Evolutionary conservation across 2,329 filamentous ascomycete species (phyloP), one percentile per base, ranked within the genome.

Genomic region (Aspergillus thermomutatus): DNA sequence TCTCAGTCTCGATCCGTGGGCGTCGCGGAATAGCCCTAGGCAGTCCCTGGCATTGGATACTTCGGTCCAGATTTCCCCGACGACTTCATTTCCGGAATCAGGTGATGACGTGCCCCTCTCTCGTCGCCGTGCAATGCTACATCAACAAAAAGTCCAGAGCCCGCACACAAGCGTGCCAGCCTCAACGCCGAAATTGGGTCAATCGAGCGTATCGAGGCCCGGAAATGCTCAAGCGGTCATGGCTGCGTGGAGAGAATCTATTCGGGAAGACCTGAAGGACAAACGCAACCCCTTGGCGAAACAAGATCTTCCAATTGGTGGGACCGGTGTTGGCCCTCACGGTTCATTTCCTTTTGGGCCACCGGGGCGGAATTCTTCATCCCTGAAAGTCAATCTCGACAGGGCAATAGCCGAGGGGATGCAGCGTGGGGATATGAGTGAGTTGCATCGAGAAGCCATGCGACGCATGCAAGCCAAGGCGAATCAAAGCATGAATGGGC

Each of bases 361-460:
- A 52, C 83, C 87, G 69, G 78, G 82, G 66, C 82, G 86, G 64
- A 79, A 81, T 54, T 75, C 79, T 45, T 83, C 83, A 50, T 83
- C 82, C 61, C 81, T 85, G 43, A 21, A 25, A 21, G 19, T 46
- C 60, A 78, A 83, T 53, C 79, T 80, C 5, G 85, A 90, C 14
- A 82, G 82, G 50, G 81, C 81, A 40, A 86, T 91, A 65, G 88
- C 91, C 62, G 85, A 88, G 71, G 82, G 85, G 62, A 94, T 95
- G 89, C 82, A 90, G 53, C 86, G 84, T 17, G 87, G 87, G 0
- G 85, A 89, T 61, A 83, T 96, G 78, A 79, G 89, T 52, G 88
- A 90, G 48, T 82, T 87, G 23, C 92, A 97, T 71, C 82, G 88
- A 21, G 88, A 92, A 61, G 90, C 88, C 1, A 82, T 97, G 83